These are phyloP conservation scores for Blastobotrys petasosporus DNA, from an alignment of 1,139 yeast species.

Conservation along the genomic window DNA sequence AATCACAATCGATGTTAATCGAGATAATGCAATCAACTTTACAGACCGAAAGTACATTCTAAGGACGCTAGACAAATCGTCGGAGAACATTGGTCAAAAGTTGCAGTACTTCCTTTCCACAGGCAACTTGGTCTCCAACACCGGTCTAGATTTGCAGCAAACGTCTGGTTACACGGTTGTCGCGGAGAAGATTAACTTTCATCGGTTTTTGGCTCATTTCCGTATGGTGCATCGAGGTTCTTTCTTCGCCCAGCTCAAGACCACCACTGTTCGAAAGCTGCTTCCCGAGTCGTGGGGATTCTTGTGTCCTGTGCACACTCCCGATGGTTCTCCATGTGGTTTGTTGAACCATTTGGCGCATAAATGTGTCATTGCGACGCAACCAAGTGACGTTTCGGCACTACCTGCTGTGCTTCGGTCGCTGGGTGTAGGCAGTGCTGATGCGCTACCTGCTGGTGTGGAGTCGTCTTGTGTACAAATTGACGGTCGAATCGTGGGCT, in stretches of 20 bases:
- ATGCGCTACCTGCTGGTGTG: slow-evolving; percentile 77
- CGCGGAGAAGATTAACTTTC: slow-evolving; percentile 95
- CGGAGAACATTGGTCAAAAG: slow-evolving; percentile 92
- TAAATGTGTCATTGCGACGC: slow-evolving; percentile 82
- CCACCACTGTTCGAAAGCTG: slow-evolving; percentile 93
- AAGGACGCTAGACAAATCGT: slow-evolving; percentile 70
- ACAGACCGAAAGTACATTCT: slow-evolving; percentile 76
- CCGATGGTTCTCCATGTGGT: slow-evolving; percentile 99
- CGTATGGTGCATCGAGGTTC: slow-evolving; percentile 99
- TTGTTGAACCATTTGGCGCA: slow-evolving; percentile 93
- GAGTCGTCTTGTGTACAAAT: slow-evolving; percentile 81
- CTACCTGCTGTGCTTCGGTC: slow-evolving; percentile 62
- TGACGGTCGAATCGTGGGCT: slow-evolving; percentile 89
- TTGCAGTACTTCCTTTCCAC: slow-evolving; percentile 91
- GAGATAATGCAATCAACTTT: slow-evolving; percentile 81
- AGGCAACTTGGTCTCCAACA: slow-evolving; percentile 93
- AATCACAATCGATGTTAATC: slow-evolving; percentile 70
- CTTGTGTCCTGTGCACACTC: slow-evolving; percentile 98
- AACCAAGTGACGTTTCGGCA: slow-evolving; percentile 63
- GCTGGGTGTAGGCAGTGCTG: slow-evolving; percentile 76
- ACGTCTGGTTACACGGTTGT: slow-evolving; percentile 98
- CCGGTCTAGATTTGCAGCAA: slow-evolving; percentile 96
- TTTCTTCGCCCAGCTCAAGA: slow-evolving; percentile 95
- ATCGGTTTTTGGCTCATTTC: slow-evolving; percentile 94
- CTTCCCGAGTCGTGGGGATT: slow-evolving; percentile 99